Conservation (phyloP, 2,329 filamentous ascomycete species). For the Beauveria sp. region DNA sequence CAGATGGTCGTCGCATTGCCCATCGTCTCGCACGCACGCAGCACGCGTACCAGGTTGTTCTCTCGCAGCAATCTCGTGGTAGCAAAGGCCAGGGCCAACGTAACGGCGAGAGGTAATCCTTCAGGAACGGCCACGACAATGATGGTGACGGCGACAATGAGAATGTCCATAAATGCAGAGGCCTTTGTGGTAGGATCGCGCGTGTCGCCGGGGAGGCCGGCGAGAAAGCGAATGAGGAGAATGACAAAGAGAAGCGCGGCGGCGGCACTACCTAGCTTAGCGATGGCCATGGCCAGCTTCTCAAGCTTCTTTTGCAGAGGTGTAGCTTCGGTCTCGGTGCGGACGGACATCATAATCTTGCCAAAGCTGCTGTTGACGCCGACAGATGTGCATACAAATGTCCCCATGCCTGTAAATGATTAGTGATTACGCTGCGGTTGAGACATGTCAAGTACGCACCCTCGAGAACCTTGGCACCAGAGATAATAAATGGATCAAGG, state of each 20-base stretch:
- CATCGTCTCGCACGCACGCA: constrained; percentile 66
- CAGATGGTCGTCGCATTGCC: constrained; percentile 68
- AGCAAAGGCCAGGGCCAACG: constrained; percentile 59
- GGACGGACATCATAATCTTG: constrained; percentile 48
- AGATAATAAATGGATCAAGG: constrained; percentile 59
- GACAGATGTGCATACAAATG: constrained; percentile 48
- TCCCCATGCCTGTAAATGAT: constrained; percentile 34
- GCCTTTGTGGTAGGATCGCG: constrained; percentile 47
- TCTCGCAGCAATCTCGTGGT: constrained; percentile 63
- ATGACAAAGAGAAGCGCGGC: constrained; percentile 69
- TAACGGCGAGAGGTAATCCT: constrained; percentile 59
- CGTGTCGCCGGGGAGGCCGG: constrained; percentile 45
- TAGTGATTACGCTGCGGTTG: neutral
- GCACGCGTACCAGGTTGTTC: constrained; percentile 60
- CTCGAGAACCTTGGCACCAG: constrained; percentile 46
- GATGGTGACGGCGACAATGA: constrained; percentile 59
- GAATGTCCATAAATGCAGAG: constrained; percentile 51
- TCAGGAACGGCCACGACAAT: constrained; percentile 62
- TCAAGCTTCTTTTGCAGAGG: constrained; percentile 48
- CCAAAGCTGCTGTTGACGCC: constrained; percentile 48
- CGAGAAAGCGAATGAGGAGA: constrained; percentile 70
- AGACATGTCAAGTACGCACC: constrained; percentile 20
- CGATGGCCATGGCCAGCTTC: constrained; percentile 25
- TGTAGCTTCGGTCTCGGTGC: constrained; percentile 43
- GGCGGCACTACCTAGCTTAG: constrained; percentile 50